phyloP scores from a whole-genome alignment of 495 filamentous ascomycete species.

The Hyphodiscus hymeniophilus region DNA sequence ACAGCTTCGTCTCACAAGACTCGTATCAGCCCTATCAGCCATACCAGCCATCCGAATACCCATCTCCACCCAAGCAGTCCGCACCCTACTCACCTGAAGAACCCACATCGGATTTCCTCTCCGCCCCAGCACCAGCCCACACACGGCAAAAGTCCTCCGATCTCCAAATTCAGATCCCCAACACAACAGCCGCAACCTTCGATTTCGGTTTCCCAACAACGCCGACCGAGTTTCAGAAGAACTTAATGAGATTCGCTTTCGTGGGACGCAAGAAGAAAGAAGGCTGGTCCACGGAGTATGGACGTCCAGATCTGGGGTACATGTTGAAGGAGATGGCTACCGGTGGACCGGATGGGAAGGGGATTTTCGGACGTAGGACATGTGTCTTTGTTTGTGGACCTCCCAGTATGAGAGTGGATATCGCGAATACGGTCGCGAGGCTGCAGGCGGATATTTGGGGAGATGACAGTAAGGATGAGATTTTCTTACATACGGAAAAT shows the following conservation, averaged over 20 bases:
- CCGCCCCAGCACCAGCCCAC: slow-evolving; percentile 35
- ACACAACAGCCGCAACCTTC: slow-evolving; percentile 43
- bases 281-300: slow-evolving; percentile 87
- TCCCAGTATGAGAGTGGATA: slow-evolving; percentile 76
- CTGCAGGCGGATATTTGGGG: slow-evolving; percentile 77
- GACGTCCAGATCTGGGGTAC: slow-evolving; percentile 77
- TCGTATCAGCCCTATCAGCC: slow-evolving; percentile 1
- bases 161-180: slow-evolving; percentile 19
- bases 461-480: slow-evolving; percentile 71
- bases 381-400: slow-evolving; percentile 95
- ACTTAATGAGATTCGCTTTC: slow-evolving; percentile 79
- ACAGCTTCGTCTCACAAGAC: slow-evolving; percentile 9
- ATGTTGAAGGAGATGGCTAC: slow-evolving; percentile 74
- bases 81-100: background rate
- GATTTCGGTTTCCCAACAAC: slow-evolving; percentile 72
- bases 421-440: slow-evolving; percentile 72
- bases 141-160: slow-evolving; percentile 34
- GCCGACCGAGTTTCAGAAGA: slow-evolving; percentile 71
- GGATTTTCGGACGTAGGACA: slow-evolving; percentile 70
- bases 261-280: slow-evolving; percentile 61
- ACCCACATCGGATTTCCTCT: background rate
- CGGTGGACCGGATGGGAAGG: slow-evolving; percentile 43
- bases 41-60: slow-evolving; percentile 7
- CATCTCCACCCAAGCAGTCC: slow-evolving; percentile 8
- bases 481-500: slow-evolving; percentile 93